These are phyloP conservation scores for Triticum timopheevii DNA, from an alignment of 176 grass and related monocot species.

Conservation along the genomic window DNA sequence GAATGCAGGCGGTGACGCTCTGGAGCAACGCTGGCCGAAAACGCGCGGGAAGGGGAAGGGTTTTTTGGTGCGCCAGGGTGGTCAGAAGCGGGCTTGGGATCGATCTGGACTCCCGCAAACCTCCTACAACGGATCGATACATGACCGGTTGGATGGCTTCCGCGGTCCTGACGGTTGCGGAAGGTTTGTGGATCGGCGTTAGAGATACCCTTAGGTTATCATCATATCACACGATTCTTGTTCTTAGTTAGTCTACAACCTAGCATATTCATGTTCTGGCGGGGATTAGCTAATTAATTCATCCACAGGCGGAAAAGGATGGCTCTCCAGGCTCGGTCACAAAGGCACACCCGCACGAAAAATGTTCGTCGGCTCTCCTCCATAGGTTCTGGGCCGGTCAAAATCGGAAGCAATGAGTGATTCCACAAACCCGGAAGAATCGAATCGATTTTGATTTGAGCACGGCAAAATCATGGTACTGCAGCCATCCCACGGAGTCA, in stretches of 20 bases:
- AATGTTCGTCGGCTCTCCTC: neutral
- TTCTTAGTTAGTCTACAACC: neutral
- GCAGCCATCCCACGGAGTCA: neutral
- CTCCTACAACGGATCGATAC: too few relatives aligned
- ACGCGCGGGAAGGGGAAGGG: too few relatives aligned
- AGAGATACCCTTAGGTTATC: neutral
- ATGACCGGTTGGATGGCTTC: too few relatives aligned
- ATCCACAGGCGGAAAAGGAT: neutral
- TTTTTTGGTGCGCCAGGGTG: too few relatives aligned
- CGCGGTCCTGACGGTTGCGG: too few relatives aligned
- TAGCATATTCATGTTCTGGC: neutral
- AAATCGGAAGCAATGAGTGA: neutral
- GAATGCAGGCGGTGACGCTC: too few relatives aligned
- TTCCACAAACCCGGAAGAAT: neutral
- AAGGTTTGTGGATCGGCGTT: too few relatives aligned
- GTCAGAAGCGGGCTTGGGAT: too few relatives aligned
- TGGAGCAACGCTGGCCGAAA: too few relatives aligned
- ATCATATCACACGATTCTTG: neutral
- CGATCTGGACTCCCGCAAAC: too few relatives aligned
- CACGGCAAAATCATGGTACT: neutral
- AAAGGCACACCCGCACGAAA: neutral
- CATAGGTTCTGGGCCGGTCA: constrained; percentile 2
- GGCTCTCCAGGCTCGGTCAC: neutral
- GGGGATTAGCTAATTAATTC: neutral
- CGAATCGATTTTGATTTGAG: neutral